Base-by-base conservation (phyloP, 2,329 filamentous ascomycete species). In the Fusarium sp. region DNA sequence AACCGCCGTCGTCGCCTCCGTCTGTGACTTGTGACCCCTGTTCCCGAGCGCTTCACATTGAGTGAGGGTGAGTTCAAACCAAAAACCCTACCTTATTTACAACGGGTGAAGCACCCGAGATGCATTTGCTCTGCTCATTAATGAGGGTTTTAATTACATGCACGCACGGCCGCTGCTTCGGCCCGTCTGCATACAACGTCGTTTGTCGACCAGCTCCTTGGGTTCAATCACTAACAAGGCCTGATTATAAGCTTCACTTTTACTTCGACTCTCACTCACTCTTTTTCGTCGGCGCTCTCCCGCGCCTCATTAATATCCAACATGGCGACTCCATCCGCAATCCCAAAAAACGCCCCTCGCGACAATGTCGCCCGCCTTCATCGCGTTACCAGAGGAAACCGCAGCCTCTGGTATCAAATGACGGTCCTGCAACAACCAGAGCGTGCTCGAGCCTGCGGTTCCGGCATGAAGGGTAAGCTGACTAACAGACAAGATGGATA, bases 341-440 rank as follows among this genome's bases (percentile, higher is more conserved):
- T 74, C 31, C 71, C 71, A 41, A 53, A 65, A 13, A 72, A 75
- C 46, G 55, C 64, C 41, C 50, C 68, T 54, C 74, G 72, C 63
- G 75, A 81, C 46, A 70, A 74, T 43, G 67, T 75, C 59, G 83
- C 90, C 46, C 80, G 85, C 50, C 74, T 78, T 48, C 75, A 77
- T 45, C 76, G 78, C 43, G 65, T 72, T 49, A 96, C 92, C 38
- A 88, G 87, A 69, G 88, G 90, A 70, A 91, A 91, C 61, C 88
- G 91, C 68, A 87, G 83, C 63, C 85, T 97, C 67, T 92, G 87
- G 73, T 98, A 98, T 77, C 83, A 85, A 65, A 81, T 98, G 76
- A 88, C 86, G 58, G 93, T 98, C 53, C 88, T 97, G 70, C 95
- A 99, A 78, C 92, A 98, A 76, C 95, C 95, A 19, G 91, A 96